Percentiles rank a stretch among this genome's conserved stretches.
Evolutionary conservation across 2,329 filamentous ascomycete genomes (phyloP).

Genomic region (Sporothrix protearum): DNA sequence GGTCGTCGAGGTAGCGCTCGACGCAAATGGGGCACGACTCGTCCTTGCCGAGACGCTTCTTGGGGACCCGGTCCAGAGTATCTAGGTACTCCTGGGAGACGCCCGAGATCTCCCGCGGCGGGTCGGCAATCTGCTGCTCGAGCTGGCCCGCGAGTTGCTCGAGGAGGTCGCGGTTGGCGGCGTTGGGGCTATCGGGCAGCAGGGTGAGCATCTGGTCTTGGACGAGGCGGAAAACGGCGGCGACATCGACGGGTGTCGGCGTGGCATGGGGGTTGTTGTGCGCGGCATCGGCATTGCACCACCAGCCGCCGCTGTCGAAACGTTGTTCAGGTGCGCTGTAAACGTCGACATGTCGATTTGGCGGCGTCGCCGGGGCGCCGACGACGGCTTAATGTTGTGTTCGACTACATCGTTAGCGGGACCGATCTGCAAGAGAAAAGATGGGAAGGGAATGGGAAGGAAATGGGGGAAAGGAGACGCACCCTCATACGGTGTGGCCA

Average conservation of each 20-base stretch:
- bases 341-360: conserved; percentile 63
- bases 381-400: conserved; percentile 55
- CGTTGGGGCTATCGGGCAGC: conserved; percentile 47
- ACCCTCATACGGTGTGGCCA: conserved; percentile 59
- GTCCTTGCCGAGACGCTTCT: conserved; percentile 48
- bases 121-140: conserved; percentile 50
- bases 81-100: conserved; percentile 60
- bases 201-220: conserved; percentile 57
- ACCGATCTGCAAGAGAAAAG: not conserved
- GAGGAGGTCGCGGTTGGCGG: conserved; percentile 50
- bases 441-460: not conserved
- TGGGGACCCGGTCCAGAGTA: conserved; percentile 54
- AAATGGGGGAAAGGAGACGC: conserved; percentile 23
- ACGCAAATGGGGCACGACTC: conserved; percentile 62
- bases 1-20: conserved; percentile 58
- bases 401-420: conserved; percentile 48
- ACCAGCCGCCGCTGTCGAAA: conserved; percentile 40
- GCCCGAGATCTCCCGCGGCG: conserved; percentile 51
- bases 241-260: conserved; percentile 58
- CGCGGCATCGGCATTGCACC: not conserved
- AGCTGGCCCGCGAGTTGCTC: conserved; percentile 47
- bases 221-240: conserved; percentile 55
- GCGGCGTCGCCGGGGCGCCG: conserved; percentile 45
- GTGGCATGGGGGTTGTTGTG: conserved; percentile 53
- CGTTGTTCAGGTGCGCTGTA: conserved; percentile 54